These are phyloP conservation scores for Aspergillus sojae DNA, from an alignment of 2,329 filamentous ascomycete genomes.

Conservation along the genomic window DNA sequence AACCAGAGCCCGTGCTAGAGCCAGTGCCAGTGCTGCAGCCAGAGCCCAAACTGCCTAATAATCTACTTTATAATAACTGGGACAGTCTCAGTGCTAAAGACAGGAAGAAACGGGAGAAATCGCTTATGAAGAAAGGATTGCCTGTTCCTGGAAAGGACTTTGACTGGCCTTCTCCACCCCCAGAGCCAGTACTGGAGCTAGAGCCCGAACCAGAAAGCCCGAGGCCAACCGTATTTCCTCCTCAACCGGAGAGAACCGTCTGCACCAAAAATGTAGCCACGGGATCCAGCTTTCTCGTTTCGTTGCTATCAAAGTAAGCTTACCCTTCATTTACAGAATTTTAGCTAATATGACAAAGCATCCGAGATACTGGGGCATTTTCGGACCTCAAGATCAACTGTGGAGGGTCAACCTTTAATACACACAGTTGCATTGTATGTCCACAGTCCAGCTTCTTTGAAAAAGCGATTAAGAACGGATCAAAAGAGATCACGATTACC, in stretches of 20 bases:
- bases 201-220: not conserved
- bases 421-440: conserved; percentile 10
- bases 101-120: conserved; percentile 22
- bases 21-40: too few relatives aligned
- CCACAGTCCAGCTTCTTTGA: conserved; percentile 7
- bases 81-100: conserved; percentile 18
- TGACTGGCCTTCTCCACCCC: conserved; percentile 14
- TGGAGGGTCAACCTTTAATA: not conserved
- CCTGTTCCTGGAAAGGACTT: conserved; percentile 31
- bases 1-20: too few relatives aligned
- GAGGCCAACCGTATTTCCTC: not conserved
- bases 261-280: not conserved
- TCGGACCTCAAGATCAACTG: not conserved
- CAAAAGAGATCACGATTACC: not conserved
- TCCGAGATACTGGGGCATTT: not conserved
- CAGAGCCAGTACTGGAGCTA: too few relatives aligned
- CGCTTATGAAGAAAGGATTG: conserved; percentile 18
- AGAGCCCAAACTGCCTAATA: conserved; percentile 8
- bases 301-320: not conserved
- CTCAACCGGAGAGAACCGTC: not conserved
- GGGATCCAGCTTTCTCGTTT: not conserved
- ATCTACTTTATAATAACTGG: conserved; percentile 23
- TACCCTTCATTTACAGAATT: not conserved
- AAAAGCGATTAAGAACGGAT: not conserved
- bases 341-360: not conserved